phyloP scores from a whole-genome alignment of 805 yeast species.

The Candida vartiovaarae region DNA sequence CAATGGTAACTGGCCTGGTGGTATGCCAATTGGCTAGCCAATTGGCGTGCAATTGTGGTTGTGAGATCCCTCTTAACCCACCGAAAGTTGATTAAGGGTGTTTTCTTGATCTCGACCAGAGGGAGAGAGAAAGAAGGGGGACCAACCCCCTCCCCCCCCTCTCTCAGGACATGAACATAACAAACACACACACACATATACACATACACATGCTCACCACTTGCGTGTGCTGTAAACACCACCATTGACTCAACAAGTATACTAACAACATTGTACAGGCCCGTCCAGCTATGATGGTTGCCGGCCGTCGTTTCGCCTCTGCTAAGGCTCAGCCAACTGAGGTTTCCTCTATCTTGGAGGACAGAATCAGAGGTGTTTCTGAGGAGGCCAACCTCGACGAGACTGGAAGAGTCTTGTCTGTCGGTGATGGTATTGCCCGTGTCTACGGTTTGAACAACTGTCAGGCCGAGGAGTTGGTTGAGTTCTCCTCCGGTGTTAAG shows the following conservation, averaged over 20 bases:
- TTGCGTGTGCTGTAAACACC: no score
- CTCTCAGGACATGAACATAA: no score
- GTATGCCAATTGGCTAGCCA: background rate
- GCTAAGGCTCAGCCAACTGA: conserved; percentile 97
- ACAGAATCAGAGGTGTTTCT: conserved; percentile 98
- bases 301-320: conserved; percentile 83
- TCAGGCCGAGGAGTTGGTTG: conserved; percentile 99
- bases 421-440: conserved; percentile 99
- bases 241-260: no score
- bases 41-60: background rate
- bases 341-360: conserved; percentile 98
- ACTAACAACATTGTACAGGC: conserved; percentile 40
- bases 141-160: no score
- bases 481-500: conserved; percentile 98
- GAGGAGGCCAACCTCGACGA: conserved; percentile 97
- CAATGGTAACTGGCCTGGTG: no score
- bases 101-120: background rate
- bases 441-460: conserved; percentile 98
- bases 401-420: conserved; percentile 98
- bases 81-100: background rate
- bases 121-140: no score
- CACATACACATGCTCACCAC: background rate
- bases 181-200: background rate
- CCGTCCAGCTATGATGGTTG: conserved; percentile 60
- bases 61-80: background rate